Conservation (phyloP, 768 basidiomycete genomes). For the Xanthoconium purpureum region DNA sequence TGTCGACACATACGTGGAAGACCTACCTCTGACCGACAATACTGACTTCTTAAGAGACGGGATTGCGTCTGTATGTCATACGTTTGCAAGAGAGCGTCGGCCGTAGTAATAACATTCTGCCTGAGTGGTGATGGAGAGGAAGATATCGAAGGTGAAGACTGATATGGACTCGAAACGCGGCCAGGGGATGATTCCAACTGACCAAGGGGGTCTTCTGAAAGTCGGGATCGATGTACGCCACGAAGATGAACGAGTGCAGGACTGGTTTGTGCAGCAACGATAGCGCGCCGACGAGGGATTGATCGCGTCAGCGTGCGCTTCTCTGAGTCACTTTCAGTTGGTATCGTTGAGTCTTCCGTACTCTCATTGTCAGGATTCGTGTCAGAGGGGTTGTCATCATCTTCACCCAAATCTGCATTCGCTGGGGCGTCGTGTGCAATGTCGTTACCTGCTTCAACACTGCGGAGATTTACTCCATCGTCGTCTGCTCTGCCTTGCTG, state of each 20-base stretch:
- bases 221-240: constrained; percentile 47
- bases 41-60: constrained; percentile 78
- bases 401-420: constrained; percentile 27
- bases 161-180: constrained; percentile 46
- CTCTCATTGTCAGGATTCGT: constrained; percentile 36
- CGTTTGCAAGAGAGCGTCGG: constrained; percentile 59
- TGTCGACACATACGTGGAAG: background rate
- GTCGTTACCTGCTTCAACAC: constrained; percentile 46
- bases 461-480: constrained; percentile 46
- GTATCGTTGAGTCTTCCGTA: constrained; percentile 11
- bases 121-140: constrained; percentile 44
- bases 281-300: constrained; percentile 43
- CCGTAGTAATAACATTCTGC: constrained; percentile 41
- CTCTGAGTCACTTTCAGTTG: constrained; percentile 12
- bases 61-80: constrained; percentile 68
- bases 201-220: constrained; percentile 73
- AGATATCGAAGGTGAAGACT: constrained; percentile 71
- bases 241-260: constrained; percentile 66
- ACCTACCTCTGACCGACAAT: constrained; percentile 81
- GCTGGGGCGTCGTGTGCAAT: constrained; percentile 28
- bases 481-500: constrained; percentile 85
- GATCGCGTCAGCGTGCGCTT: constrained; percentile 10
- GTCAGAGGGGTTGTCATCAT: constrained; percentile 46
- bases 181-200: constrained; percentile 51
- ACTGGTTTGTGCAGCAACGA: constrained; percentile 67